Percentiles rank a stretch among this genome's conserved stretches.
Evolutionary conservation across 129 eudicot species (phyloP).

Genomic region (Mikania micrantha): DNA sequence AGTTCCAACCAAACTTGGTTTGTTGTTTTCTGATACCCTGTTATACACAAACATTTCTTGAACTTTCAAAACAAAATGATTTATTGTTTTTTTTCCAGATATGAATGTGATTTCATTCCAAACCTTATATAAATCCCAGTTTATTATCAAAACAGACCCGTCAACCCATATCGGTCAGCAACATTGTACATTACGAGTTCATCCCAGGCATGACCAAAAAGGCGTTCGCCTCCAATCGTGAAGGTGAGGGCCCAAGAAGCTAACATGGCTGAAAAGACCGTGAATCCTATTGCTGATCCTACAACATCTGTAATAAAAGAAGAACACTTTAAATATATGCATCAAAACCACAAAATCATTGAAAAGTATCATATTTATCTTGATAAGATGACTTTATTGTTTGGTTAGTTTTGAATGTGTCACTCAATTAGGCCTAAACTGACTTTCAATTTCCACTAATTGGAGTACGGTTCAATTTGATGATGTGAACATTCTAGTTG

Average conservation of each 20-base stretch:
- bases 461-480: too few species aligned
- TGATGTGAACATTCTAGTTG: too few species aligned
- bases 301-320: slow-evolving; percentile 52
- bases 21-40: too few species aligned
- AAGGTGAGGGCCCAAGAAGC: slow-evolving; percentile 85
- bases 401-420: too few species aligned
- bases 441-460: too few species aligned
- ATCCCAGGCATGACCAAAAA: slow-evolving; percentile 87
- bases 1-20: too few species aligned
- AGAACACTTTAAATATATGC: neutral
- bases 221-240: slow-evolving; percentile 77
- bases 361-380: neutral
- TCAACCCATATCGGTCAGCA: slow-evolving; percentile 80
- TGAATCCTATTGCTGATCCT: slow-evolving; percentile 78
- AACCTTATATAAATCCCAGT: neutral
- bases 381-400: too few species aligned
- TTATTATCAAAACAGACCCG: slow-evolving; percentile 47
- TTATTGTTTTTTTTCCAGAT: neutral
- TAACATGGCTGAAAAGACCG: slow-evolving; percentile 45
- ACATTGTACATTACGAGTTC: slow-evolving; percentile 90
- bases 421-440: too few species aligned
- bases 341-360: neutral
- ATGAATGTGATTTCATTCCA: slow-evolving; percentile 9
- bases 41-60: slow-evolving; percentile 1
- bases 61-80: neutral